Evolutionary conservation across 768 basidiomycete species (phyloP), one percentile per base, ranked within the genome.

Genomic region (Daedaleopsis nitida): DNA sequence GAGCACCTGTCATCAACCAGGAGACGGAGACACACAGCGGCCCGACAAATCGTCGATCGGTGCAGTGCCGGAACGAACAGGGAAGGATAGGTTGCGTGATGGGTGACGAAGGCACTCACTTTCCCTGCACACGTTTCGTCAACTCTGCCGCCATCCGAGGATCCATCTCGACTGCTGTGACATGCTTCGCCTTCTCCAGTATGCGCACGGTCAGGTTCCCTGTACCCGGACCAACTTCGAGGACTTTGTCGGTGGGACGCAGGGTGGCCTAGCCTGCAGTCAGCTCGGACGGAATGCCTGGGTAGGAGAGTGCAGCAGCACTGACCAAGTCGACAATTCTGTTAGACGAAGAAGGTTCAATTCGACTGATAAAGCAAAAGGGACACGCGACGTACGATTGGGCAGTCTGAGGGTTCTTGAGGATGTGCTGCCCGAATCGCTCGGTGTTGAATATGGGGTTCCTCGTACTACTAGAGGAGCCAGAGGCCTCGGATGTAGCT

Each of bases 81-180:
- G 37, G n/a, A n/a, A 38, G 37, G 37, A 38, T 8, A 38, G 37
- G 37, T 38, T 38, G 23, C n/a, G 38, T 38, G 19, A 52, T 44
- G 50, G 43, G 44, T n/a, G n/a, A n/a, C n/a, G 21, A 24, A 13
- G 34, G 54, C 38, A 88, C 96, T 77, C 75, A 98, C 96, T 89
- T 97, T 79, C 96, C 97, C 82, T 98, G 91, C 10, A 98, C 95
- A 52, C 97, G 87, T 74, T 99, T 99, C 45, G 92, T 90, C 53
- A 98, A 84, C 74, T 98, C 97, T 17, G 96, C 95, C 14, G 97
- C 96, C 96, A 98, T 98, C 16, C 97, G 87, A 65, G 97, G 97
- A 72, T 98, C 97, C 90, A 94, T 93, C 77, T 99, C 97, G 23
- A 98, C 87, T 1, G 96, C 96, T 0, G 92, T 93, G 27, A 93